Percentiles rank a stretch among this genome's conserved stretches.
These are phyloP conservation scores for Diaporthe sp. DNA, from an alignment of 2,329 filamentous ascomycete species.

Conservation along the genomic window DNA sequence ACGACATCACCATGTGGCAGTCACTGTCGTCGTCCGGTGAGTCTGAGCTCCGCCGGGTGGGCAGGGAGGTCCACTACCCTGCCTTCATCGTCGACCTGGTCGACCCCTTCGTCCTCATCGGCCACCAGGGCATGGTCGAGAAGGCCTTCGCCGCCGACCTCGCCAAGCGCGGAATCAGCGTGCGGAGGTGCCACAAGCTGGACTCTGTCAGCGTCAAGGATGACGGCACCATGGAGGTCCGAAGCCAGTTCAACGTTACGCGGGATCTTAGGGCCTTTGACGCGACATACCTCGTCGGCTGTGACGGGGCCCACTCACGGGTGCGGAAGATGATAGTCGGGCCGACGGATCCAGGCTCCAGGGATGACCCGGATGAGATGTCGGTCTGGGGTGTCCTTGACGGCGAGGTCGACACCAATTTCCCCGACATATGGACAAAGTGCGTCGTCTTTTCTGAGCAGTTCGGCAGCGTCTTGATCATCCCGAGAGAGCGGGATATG, in stretches of 20 bases:
- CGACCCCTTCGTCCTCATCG: conserved; percentile 51
- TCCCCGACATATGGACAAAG: conserved; percentile 83
- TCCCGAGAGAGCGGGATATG: conserved; percentile 80
- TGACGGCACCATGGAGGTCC: conserved; percentile 59
- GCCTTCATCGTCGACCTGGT: conserved; percentile 50
- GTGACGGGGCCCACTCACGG: conserved; percentile 76
- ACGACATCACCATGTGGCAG: conserved; percentile 78
- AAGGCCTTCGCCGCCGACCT: conserved; percentile 68
- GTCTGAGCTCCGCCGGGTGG: conserved; percentile 68
- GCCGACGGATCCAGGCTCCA: conserved; percentile 64
- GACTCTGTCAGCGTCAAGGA: conserved; percentile 52
- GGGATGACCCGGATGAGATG: conserved; percentile 66
- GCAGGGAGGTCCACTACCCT: conserved; percentile 50
- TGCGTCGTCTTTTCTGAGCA: conserved; percentile 77
- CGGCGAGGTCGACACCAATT: conserved; percentile 78
- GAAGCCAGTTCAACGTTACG: conserved; percentile 55
- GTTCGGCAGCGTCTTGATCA: conserved; percentile 79
- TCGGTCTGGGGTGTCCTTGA: conserved; percentile 79
- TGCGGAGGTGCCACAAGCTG: conserved; percentile 53
- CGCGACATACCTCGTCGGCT: conserved; percentile 37
- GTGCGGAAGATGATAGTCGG: conserved; percentile 72
- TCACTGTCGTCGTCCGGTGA: conserved; percentile 48
- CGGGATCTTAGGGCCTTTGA: conserved; percentile 46
- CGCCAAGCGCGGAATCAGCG: conserved; percentile 60
- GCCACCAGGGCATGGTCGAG: conserved; percentile 73